Conservation (phyloP, 2,329 filamentous ascomycete genomes). For the Fusarium paranaense region DNA sequence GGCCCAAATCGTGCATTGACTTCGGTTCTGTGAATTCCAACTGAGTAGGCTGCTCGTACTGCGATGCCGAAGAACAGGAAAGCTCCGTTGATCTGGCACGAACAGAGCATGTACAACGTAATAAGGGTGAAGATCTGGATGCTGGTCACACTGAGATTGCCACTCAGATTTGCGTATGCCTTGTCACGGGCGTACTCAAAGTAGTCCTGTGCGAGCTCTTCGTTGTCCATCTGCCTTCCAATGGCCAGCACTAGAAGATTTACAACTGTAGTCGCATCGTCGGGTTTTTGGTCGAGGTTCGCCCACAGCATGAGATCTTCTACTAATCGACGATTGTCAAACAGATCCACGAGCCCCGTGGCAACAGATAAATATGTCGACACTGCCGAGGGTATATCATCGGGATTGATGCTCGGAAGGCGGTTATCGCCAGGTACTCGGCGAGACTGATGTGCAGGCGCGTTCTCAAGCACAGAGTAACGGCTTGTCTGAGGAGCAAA, state of each 20-base stretch:
- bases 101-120: slow-evolving; percentile 65
- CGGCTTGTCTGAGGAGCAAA: slow-evolving; percentile 64
- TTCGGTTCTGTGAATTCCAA: slow-evolving; percentile 65
- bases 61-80: slow-evolving; percentile 67
- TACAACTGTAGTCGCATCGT: slow-evolving; percentile 56
- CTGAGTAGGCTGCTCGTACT: slow-evolving; percentile 63
- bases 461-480: slow-evolving; percentile 63
- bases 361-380: slow-evolving; percentile 55
- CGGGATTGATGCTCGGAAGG: slow-evolving; percentile 44
- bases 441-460: slow-evolving; percentile 43
- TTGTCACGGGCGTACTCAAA: slow-evolving; percentile 63
- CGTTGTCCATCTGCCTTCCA: slow-evolving; percentile 57
- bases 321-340: slow-evolving; percentile 54
- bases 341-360: slow-evolving; percentile 61
- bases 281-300: slow-evolving; percentile 45
- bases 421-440: slow-evolving; percentile 31
- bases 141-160: slow-evolving; percentile 60
- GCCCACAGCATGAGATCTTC: slow-evolving; percentile 59
- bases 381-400: slow-evolving; percentile 47
- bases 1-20: slow-evolving; percentile 64
- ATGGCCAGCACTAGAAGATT: slow-evolving; percentile 65
- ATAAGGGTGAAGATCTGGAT: slow-evolving; percentile 64
- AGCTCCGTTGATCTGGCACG: slow-evolving; percentile 66
- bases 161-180: slow-evolving; percentile 58
- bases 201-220: slow-evolving; percentile 56